Evolutionary conservation across 108 stramenopile genomes (phyloP), one percentile per base, ranked within the genome.

Genomic region (Cylindrotheca closterium): DNA sequence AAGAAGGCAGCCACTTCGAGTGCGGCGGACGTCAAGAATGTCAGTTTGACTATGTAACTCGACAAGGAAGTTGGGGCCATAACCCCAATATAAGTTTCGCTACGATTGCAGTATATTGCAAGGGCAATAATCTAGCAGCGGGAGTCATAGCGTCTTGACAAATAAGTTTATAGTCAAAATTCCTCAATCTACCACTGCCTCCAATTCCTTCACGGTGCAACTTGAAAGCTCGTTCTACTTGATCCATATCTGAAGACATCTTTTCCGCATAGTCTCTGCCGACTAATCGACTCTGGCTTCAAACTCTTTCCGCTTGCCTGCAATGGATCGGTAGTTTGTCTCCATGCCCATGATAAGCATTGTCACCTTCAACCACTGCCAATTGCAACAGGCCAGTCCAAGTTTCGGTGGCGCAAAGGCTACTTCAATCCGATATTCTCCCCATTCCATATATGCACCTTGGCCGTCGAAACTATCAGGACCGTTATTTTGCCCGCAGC

Each of bases 211-310:
- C 93, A 37, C 84, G 71, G 49, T 91, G 84, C 55, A 87, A 61
- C 57, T 94, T 86, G 63, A 94, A 91, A 2, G 88, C 93, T 79
- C 82, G 82, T 77, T 94, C 85, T 47, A 94, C 64, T 60, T 94
- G 93, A 34, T 90, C 88, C 93, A 94, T 94, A 42, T 91, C 27
- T 89, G 93, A 17, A 86, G 73, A 37, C 68, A 89, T 90, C 91
- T 94, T 57, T 87, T 85, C 23, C 81, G 78, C 73, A 86, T 88
- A 62, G 79, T 58, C 24, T 82, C 80, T 55, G 78, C 80, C 45
- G 80, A 75, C 42, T n/a, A n/a, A n/a, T 82, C 81, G 21, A 85
- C 76, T 19, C 74, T 68, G 17, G 79, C 80, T 28, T 71, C 74
- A 15, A 83, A 50, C 28, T 80, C 77, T 37, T 71, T 77, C 33